These are phyloP conservation scores for Vitrella brassicaformis DNA, from an alignment of 73 alveolate species.

Conservation along the genomic window DNA sequence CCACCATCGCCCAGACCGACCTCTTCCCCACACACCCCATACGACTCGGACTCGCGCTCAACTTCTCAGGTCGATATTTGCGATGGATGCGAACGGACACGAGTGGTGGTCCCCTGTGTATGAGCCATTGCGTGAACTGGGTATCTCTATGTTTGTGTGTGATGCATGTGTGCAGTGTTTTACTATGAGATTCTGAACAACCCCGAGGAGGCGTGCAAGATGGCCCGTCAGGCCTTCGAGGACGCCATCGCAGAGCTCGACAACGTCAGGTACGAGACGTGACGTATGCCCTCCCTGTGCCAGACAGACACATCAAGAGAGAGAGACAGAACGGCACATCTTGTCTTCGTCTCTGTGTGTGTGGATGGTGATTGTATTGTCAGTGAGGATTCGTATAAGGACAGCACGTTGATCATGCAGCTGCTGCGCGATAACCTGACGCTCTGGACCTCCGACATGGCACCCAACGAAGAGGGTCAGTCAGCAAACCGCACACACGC, in stretches of 20 bases:
- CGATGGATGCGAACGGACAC: no score
- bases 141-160: no score
- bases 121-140: no score
- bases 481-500: no score
- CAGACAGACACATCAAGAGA: no score
- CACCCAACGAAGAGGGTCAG: slow-evolving; percentile 2
- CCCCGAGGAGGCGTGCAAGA: slow-evolving; percentile 51
- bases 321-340: no score
- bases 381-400: slow-evolving; percentile 67
- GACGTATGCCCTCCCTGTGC: no score
- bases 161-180: slow-evolving; percentile 40
- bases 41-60: slow-evolving; percentile 58
- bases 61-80: slow-evolving; percentile 50
- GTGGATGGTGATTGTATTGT: no score
- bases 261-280: slow-evolving; percentile 51
- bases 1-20: slow-evolving; percentile 11
- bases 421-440: slow-evolving; percentile 65
- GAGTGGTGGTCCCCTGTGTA: no score
- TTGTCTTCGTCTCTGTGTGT: no score
- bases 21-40: slow-evolving; percentile 50
- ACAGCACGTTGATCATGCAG: slow-evolving; percentile 63
- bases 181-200: slow-evolving; percentile 53
- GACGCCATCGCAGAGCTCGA: slow-evolving; percentile 61
- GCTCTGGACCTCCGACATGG: slow-evolving; percentile 67
- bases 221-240: slow-evolving; percentile 54